A percentile compares a stretch with the other conserved stretches of the same genome.
phyloP scores from a whole-genome alignment of 768 basidiomycete species.

The Mycena amicta region DNA sequence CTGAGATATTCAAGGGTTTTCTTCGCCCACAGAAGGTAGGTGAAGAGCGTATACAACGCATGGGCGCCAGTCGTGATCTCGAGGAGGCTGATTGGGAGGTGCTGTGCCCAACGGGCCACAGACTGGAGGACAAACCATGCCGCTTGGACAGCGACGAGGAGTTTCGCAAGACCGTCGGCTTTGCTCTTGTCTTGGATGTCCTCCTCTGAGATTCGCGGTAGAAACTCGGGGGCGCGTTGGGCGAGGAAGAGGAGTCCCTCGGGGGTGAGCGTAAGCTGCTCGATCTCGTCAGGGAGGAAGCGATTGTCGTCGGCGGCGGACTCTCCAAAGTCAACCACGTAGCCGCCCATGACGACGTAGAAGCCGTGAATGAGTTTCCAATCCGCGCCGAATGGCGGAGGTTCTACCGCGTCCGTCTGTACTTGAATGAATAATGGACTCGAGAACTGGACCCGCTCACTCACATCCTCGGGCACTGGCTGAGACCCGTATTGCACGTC shows the following conservation, averaged over 20 bases:
- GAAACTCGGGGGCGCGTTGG: not conserved
- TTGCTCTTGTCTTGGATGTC: constrained; percentile 31
- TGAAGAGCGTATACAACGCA: constrained; percentile 11
- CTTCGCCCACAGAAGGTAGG: constrained; percentile 6
- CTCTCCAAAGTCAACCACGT: not conserved
- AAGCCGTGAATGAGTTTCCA: constrained; percentile 6
- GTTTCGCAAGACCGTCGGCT: constrained; percentile 27
- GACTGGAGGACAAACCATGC: constrained; percentile 35
- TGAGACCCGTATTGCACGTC: too few species aligned
- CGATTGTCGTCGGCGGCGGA: not conserved
- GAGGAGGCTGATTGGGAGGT: constrained; percentile 30
- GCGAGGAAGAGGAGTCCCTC: constrained; percentile 1
- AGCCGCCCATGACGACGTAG: constrained; percentile 7
- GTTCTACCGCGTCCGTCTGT: not conserved
- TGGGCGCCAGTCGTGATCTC: constrained; percentile 35
- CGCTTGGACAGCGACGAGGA: constrained; percentile 22
- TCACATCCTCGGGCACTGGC: too few species aligned
- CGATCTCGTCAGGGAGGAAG: constrained; percentile 1
- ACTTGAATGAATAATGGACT: not conserved
- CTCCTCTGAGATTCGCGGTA: constrained; percentile 6
- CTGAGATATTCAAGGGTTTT: constrained; percentile 4
- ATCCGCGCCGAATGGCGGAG: not conserved
- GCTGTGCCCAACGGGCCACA: constrained; percentile 24
- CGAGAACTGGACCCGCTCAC: too few species aligned
- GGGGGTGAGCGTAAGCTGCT: not conserved